Evolutionary conservation across 2,329 filamentous ascomycete genomes (phyloP).

Genomic region (Aspergillus transmontanensis): DNA sequence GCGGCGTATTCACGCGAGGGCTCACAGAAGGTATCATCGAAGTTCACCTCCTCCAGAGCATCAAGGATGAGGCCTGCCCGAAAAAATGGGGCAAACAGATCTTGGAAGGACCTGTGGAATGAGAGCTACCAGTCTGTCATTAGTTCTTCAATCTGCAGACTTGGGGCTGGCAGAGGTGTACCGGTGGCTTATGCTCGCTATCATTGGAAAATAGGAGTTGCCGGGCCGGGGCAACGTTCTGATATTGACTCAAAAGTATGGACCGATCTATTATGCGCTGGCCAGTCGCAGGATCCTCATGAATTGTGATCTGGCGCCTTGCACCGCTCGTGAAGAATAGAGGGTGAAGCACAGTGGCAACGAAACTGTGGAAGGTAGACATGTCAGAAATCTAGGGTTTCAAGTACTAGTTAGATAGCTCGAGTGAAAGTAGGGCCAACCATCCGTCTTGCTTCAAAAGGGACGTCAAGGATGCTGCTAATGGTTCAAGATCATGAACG

Average conservation of each 20-base stretch:
- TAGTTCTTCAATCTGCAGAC: not conserved
- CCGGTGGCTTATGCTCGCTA: not conserved
- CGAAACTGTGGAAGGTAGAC: constrained; percentile 38
- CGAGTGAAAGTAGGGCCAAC: not conserved
- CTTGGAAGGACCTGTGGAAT: constrained; percentile 51
- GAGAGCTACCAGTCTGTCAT: constrained; percentile 29
- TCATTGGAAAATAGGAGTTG: constrained; percentile 2
- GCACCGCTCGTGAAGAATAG: constrained; percentile 53
- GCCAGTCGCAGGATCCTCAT: constrained; percentile 39
- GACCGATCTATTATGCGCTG: constrained; percentile 38
- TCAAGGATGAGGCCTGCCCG: constrained; percentile 47
- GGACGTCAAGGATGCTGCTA: constrained; percentile 45
- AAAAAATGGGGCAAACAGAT: constrained; percentile 51
- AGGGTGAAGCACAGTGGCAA: constrained; percentile 53
- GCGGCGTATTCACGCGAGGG: constrained; percentile 35
- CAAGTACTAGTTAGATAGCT: not conserved
- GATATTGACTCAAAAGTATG: not conserved
- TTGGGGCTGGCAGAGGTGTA: not conserved
- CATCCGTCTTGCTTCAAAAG: constrained; percentile 2
- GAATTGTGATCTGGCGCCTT: constrained; percentile 43
- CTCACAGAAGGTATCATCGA: constrained; percentile 37
- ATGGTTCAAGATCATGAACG: constrained; percentile 45
- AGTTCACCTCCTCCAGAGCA: constrained; percentile 52
- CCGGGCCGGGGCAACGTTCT: constrained; percentile 3
- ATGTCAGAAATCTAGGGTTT: not conserved